phyloP scores from a whole-genome alignment of 2,329 filamentous ascomycete genomes.

The Colletotrichum destructivum region DNA sequence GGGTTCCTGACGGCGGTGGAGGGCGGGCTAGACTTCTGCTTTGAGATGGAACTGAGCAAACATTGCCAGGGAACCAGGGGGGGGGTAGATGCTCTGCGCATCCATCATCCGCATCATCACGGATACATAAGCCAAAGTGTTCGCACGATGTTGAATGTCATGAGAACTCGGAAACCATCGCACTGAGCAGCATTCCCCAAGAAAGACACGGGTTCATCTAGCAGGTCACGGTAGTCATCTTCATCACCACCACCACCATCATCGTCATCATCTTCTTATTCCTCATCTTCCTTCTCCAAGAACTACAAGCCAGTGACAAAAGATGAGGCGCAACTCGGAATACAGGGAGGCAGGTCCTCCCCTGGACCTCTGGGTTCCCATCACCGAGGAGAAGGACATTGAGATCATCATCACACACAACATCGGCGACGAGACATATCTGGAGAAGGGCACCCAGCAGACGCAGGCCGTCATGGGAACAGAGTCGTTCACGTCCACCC shows the following conservation, averaged over 20 bases:
- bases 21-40: background rate
- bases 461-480: background rate
- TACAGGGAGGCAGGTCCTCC: slow-evolving; percentile 6
- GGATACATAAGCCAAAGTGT: slow-evolving; percentile 23
- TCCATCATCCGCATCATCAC: slow-evolving; percentile 1
- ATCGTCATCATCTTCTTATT: too few relatives aligned
- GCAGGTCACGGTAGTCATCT: too few relatives aligned
- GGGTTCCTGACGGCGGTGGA: slow-evolving; percentile 10
- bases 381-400: slow-evolving; percentile 27
- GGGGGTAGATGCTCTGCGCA: background rate
- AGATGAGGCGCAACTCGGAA: slow-evolving; percentile 20
- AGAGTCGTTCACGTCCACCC: slow-evolving; percentile 2
- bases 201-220: too few relatives aligned
- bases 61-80: slow-evolving; percentile 10
- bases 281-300: background rate
- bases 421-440: slow-evolving; percentile 13
- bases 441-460: slow-evolving; percentile 11
- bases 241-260: background rate
- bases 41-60: slow-evolving; percentile 23
- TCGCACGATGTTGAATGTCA: slow-evolving; percentile 3
- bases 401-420: slow-evolving; percentile 22
- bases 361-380: background rate
- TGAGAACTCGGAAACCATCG: background rate
- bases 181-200: slow-evolving; percentile 16
- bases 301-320: background rate